Base-by-base conservation (phyloP, 306 rosid species). In the Inga laurina region DNA sequence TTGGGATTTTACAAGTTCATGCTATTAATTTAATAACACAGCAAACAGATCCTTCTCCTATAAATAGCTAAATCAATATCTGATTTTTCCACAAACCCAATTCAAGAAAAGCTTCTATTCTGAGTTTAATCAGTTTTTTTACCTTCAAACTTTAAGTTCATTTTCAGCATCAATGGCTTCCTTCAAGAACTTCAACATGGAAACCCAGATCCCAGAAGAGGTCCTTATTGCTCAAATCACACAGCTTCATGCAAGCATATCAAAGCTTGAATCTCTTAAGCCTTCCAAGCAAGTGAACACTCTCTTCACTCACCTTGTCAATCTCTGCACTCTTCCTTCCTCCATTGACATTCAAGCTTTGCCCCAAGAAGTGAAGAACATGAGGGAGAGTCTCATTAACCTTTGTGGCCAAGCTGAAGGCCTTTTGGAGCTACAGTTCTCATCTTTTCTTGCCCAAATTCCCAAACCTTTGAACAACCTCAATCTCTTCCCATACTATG, bases 241-340 rank as follows among this genome's bases (percentile, higher is more conserved):
- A 77, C 85, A 90, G 79, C 84, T 93, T 39, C 90, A 93, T 72
- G 88, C 78, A 51, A 84, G 78, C 84, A 91, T 94, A 37, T 88
- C 93, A 0, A 89, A 89, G 75, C 91, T 94, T 7, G 93, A 92
- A 34, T 87, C 88, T 18, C 93, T 94, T 5, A 80, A 72, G 44
- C 94, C 95, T 30, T 92, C 93, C n/a, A 88, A 90, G 51, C 89
- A 92, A 90, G 94, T 91, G 76, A 92, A 94, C 56, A 69, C 76
- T 65, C 93, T 94, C 56, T 88, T 92, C 83, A 88, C 89, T 30
- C 80, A 91, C 76, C 83, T 94, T 0, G 98, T 92, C 18, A 85
- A 88, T 22, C 71, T 91, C 1, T 94, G 98, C 82, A 90, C 49
- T 43, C 89, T 79, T 27, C 95, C 97, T 37, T 87, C 89, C 13